A percentile compares a stretch with the other conserved stretches of the same genome.
Evolutionary conservation across 2,329 filamentous ascomycete species (phyloP).

Genomic region (Dendryphion nanum): DNA sequence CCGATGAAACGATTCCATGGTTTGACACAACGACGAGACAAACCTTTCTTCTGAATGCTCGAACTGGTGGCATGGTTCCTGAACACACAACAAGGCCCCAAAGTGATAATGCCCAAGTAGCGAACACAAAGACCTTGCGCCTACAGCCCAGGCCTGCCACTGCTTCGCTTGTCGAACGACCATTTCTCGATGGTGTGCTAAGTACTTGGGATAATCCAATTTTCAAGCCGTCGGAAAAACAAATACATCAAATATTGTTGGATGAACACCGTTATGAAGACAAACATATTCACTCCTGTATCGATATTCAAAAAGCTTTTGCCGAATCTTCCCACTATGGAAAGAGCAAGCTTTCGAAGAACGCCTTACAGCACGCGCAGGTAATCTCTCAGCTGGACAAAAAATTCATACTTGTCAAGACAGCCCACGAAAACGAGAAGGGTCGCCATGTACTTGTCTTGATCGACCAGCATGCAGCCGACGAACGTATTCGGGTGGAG

Average conservation of each 20-base stretch:
- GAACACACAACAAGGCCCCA: constrained; percentile 11
- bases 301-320: constrained; percentile 16
- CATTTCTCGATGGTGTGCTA: constrained; percentile 63
- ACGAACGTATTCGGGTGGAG: constrained; percentile 83
- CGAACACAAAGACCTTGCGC: not conserved
- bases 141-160: too few species aligned
- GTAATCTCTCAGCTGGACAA: constrained; percentile 81
- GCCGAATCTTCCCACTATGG: constrained; percentile 20
- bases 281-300: constrained; percentile 8
- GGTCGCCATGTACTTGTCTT: constrained; percentile 59
- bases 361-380: constrained; percentile 50
- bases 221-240: constrained; percentile 56
- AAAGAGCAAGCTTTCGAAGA: constrained; percentile 56
- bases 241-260: constrained; percentile 40
- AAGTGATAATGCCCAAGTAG: constrained; percentile 5
- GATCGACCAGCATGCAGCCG: constrained; percentile 92
- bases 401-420: constrained; percentile 79
- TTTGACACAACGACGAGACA: constrained; percentile 59
- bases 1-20: constrained; percentile 54
- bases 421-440: constrained; percentile 32
- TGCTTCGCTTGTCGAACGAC: too few species aligned
- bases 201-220: constrained; percentile 57
- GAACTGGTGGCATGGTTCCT: constrained; percentile 51
- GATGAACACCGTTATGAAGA: constrained; percentile 13
- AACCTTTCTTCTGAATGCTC: constrained; percentile 51